Evolutionary conservation across 106 monocot genomes (phyloP).

Genomic region (Acorus calamus): DNA sequence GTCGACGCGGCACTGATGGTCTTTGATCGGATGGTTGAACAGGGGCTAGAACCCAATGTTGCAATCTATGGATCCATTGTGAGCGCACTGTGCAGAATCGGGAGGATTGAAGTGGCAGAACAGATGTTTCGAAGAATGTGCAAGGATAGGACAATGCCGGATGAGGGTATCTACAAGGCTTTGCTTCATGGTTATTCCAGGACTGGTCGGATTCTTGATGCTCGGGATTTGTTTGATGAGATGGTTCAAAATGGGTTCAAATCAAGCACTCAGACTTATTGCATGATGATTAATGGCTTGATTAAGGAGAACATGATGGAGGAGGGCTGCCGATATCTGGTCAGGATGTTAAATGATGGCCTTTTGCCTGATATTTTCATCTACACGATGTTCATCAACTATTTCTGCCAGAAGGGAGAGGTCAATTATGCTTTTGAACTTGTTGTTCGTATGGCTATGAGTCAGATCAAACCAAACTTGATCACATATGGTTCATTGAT

Average conservation of each 20-base stretch:
- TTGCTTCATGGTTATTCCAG: slow-evolving; percentile 24
- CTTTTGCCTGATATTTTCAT: slow-evolving; percentile 21
- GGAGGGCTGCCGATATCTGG: slow-evolving; percentile 14
- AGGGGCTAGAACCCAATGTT: slow-evolving; percentile 26
- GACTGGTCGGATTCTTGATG: slow-evolving; percentile 6
- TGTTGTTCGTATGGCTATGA: slow-evolving; percentile 24
- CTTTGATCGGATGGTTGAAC: slow-evolving; percentile 27
- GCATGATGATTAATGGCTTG: slow-evolving; percentile 24
- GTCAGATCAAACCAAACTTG: slow-evolving; percentile 35
- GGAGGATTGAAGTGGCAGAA: slow-evolving; percentile 12
- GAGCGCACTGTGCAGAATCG: slow-evolving; percentile 12
- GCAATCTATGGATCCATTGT: slow-evolving; percentile 25
- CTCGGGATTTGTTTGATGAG: slow-evolving; percentile 21
- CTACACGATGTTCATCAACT: slow-evolving; percentile 23
- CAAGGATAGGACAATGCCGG: slow-evolving; percentile 14
- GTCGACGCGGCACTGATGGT: slow-evolving; percentile 17
- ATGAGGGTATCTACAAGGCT: slow-evolving; percentile 22
- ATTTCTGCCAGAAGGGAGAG: slow-evolving; percentile 35
- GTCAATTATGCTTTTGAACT: slow-evolving; percentile 20
- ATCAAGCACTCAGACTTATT: slow-evolving; percentile 14
- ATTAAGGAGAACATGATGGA: slow-evolving; percentile 16
- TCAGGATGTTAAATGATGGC: slow-evolving; percentile 25
- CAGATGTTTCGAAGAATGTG: slow-evolving; percentile 13
- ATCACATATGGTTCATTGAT: slow-evolving; percentile 33
- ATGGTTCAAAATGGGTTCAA: slow-evolving; percentile 16